Evolutionary conservation across 768 basidiomycete genomes (phyloP), one percentile per base, ranked within the genome.

Genomic region (Russula dissimulans): DNA sequence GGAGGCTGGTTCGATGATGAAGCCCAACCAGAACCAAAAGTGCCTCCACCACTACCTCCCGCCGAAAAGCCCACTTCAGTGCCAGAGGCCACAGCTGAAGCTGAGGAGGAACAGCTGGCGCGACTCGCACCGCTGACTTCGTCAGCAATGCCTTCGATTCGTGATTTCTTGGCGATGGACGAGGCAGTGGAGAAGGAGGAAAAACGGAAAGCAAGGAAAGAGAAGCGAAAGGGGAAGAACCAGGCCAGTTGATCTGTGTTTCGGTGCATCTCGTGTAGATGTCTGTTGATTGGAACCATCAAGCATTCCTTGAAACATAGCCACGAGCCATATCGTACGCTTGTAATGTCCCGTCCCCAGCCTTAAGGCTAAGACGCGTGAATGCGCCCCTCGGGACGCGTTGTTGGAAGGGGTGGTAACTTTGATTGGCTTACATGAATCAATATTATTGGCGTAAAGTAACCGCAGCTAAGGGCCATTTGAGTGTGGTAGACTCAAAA

Each of bases 71-170:
- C 47, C n/a, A 32, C 36, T n/a, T 72, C 59, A 70, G 74, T 43
- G 10, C 70, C 69, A 36, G 78, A 79, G 38, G 77, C 76, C 36
- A 68, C 69, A 8, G 74, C 75, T 44, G 80, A 75, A 32, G 76
- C 72, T 17, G 79, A 78, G 41, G 76, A 77, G 22, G 77, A 77
- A 50, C 67, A 70, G 45, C 72, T 77, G 6, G 75, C 76, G 63
- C 83, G 85, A 42, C 81, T 97, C 10, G 80, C 78, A 32, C 89
- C 91, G 5, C 81, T 97, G 15, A 76, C 79, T 53, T 87, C 89
- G n/a, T 91, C 91, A 26, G 80, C 83, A 7, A 67, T 95, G 17
- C 89, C 91, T 38, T 92, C 90, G 15, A 89, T 95, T 70, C 81
- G 82, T 53, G 88, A 91, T 32, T 78, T 97, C 61, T 74, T 97